Evolutionary conservation across 768 basidiomycete genomes (phyloP).

Genomic region (Phanerochaete carnosa): DNA sequence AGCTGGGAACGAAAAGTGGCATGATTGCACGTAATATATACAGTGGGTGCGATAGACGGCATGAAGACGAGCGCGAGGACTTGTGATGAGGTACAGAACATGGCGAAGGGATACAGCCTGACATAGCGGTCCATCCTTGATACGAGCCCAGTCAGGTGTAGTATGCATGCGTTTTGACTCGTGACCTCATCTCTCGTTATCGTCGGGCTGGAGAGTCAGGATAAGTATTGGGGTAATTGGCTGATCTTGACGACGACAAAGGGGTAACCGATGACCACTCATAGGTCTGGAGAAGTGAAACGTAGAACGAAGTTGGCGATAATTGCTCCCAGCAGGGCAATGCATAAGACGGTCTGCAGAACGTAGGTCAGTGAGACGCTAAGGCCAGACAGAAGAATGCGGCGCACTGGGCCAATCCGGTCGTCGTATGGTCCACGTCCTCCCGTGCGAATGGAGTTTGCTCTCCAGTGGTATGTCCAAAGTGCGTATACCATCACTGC

Average conservation of each 20-base stretch:
- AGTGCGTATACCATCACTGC: slow-evolving; percentile 96
- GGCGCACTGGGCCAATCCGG: slow-evolving; percentile 86
- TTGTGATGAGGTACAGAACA: no score
- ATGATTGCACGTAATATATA: no score
- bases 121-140: not conserved
- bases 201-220: not conserved
- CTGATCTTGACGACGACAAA: not conserved
- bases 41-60: no score
- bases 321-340: slow-evolving; percentile 79
- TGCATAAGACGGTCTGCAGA: slow-evolving; percentile 73
- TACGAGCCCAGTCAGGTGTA: not conserved
- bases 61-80: no score
- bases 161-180: not conserved
- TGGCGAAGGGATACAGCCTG: no score
- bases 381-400: slow-evolving; percentile 9
- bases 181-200: not conserved
- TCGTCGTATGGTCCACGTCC: slow-evolving; percentile 97
- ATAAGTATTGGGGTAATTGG: not conserved
- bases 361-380: slow-evolving; percentile 9
- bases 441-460: slow-evolving; percentile 85
- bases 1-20: no score
- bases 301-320: slow-evolving; percentile 83
- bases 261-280: not conserved
- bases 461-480: slow-evolving; percentile 95
- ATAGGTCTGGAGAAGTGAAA: slow-evolving; percentile 43